A percentile compares a stretch with the other conserved stretches of the same genome.
Evolutionary conservation across 2,329 filamentous ascomycete genomes (phyloP).

Genomic region (Penicillium aurantiogriseum): DNA sequence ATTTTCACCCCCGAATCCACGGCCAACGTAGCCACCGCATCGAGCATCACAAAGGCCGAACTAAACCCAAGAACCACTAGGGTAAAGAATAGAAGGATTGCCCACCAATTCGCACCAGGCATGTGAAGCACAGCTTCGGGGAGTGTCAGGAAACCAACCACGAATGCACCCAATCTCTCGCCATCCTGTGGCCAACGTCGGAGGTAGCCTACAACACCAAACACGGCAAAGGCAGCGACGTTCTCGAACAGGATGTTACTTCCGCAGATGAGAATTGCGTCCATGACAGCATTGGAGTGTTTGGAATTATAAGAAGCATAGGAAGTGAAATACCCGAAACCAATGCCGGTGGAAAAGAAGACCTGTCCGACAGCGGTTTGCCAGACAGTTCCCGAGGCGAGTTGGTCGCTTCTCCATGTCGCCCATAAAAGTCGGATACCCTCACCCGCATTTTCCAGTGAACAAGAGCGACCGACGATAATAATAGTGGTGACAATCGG

Average conservation of each 20-base stretch:
- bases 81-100: constrained; percentile 58
- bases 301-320: constrained; percentile 59
- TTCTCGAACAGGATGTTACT: constrained; percentile 60
- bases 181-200: constrained; percentile 42
- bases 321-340: constrained; percentile 59
- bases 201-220: constrained; percentile 57
- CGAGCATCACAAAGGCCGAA: constrained; percentile 60
- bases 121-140: constrained; percentile 58
- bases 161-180: constrained; percentile 52
- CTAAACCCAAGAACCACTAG: constrained; percentile 59
- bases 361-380: constrained; percentile 61
- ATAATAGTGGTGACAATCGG: constrained; percentile 59
- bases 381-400: constrained; percentile 55
- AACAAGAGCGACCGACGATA: constrained; percentile 54
- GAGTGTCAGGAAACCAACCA: constrained; percentile 58
- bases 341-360: constrained; percentile 60
- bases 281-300: constrained; percentile 60
- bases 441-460: constrained; percentile 54
- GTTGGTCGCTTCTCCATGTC: constrained; percentile 51
- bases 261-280: constrained; percentile 55
- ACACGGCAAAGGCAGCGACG: constrained; percentile 51
- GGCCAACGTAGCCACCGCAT: constrained; percentile 55
- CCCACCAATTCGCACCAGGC: constrained; percentile 59
- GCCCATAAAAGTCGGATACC: constrained; percentile 53
- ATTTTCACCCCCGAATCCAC: constrained; percentile 53